Evolutionary conservation across 129 eudicot genomes (phyloP), one percentile per base, ranked within the genome.

Genomic region (Saposhnikovia divaricata): DNA sequence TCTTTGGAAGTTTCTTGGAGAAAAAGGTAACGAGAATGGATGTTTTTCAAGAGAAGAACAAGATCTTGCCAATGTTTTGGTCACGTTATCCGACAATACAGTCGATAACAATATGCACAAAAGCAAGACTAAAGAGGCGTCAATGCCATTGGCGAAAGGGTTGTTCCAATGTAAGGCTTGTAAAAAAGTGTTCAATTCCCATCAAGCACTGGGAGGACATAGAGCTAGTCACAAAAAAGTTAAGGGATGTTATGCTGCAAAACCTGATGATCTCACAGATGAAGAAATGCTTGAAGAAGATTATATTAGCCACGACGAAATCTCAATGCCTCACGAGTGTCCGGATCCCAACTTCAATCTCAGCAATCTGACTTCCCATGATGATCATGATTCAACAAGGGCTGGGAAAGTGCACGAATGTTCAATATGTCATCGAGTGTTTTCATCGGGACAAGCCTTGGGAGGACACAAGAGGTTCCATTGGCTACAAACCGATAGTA

Each of bases 121-220:
- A 21, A n/a, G 21, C 46, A 73, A 42, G 50, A 40, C 77, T 73
- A 73, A 73, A 43, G 77, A 73, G 34, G 51, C 4, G 43, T 13
- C 8, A 2, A 18, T 19, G 47, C 45, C 75, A 39, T 18, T 71
- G 28, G 76, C 85, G 4, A 89, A 86, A 80, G 96, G 94, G 8
- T 40, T 89, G 90, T 94, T 94, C 69, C 97, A 90, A 75, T 94
- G 97, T 75, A 94, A 94, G 83, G 96, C 96, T 37, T 94, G 98
- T 78, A 94, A 94, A 76, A 94, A 91, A 76, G 97, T 90, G 23
- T 94, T 91, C 69, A 92, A 81, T 79, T 94, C 98, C 18, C 98
- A 94, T 80, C 98, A 91, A 85, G 97, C 98, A 25, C 85, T 94
- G 21, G 98, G 98, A 2, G 97, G 97, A 6, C 98, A 94, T 63